These are phyloP conservation scores for Penicillium verhagenii DNA, from an alignment of 495 filamentous ascomycete species.

Conservation along the genomic window DNA sequence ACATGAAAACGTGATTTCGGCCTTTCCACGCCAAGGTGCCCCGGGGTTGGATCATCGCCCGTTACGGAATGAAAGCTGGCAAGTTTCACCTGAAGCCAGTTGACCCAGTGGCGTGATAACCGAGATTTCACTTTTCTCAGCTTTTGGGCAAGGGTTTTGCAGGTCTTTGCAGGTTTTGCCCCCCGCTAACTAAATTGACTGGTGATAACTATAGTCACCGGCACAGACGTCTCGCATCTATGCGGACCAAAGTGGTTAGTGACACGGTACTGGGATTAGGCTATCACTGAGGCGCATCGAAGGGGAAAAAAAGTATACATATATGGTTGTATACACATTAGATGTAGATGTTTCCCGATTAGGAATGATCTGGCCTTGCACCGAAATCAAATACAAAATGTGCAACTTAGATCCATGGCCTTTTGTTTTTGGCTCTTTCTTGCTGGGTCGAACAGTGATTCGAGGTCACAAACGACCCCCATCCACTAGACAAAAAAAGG, in stretches of 20 bases:
- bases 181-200: background rate
- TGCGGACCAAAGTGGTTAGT: conserved; percentile 13
- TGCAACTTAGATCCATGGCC: too few species aligned
- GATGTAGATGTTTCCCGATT: conserved; percentile 18
- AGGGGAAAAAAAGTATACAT: conserved; percentile 3
- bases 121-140: conserved; percentile 6
- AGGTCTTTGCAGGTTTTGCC: background rate
- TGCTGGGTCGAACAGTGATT: background rate
- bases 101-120: conserved; percentile 16
- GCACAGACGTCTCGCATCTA: background rate
- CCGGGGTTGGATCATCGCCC: conserved; percentile 15
- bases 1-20: conserved; percentile 9
- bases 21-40: conserved; percentile 9
- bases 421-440: too few species aligned
- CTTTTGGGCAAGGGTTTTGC: too few species aligned
- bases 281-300: conserved; percentile 9
- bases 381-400: background rate
- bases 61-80: too few species aligned
- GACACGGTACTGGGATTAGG: conserved; percentile 21
- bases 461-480: background rate
- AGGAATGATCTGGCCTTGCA: conserved; percentile 2
- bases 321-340: too few species aligned
- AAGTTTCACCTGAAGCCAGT: conserved; percentile 4
- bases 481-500: background rate
- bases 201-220: too few species aligned